Conservation (phyloP, 192 early-diverging fungal genomes). For the Gaertneriomyces semiglobifer region DNA sequence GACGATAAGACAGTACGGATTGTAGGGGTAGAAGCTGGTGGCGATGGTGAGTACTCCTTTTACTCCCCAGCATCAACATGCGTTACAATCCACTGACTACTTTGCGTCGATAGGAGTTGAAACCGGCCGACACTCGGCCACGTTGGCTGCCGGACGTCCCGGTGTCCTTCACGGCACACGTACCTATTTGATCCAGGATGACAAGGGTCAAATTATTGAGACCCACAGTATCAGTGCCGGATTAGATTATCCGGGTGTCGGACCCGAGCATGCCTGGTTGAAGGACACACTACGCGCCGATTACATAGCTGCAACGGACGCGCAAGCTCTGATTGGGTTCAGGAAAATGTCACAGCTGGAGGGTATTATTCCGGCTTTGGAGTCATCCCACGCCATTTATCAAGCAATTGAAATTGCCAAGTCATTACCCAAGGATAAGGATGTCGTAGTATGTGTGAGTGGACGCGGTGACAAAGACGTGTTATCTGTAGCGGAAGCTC, state of each 20-base stretch:
- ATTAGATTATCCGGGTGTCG: conserved; percentile 97
- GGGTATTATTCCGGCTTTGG: conserved; percentile 94
- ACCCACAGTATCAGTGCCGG: conserved; percentile 94
- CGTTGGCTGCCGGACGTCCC: conserved; percentile 74
- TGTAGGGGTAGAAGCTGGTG: conserved; percentile 93
- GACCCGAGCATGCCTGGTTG: conserved; percentile 93
- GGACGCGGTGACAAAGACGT: conserved; percentile 99
- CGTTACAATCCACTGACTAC: neutral
- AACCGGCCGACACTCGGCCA: conserved; percentile 86
- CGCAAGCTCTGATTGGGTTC: conserved; percentile 81
- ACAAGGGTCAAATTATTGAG: conserved; percentile 93
- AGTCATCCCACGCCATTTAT: conserved; percentile 90
- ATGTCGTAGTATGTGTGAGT: conserved; percentile 84
- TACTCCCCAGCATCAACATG: neutral
- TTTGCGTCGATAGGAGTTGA: conserved; percentile 43
- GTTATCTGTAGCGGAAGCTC: conserved; percentile 80
- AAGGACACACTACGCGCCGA: conserved; percentile 82
- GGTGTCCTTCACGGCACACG: conserved; percentile 97
- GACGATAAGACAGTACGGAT: conserved; percentile 79
- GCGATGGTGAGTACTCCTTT: conserved; percentile 60
- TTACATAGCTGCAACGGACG: conserved; percentile 73
- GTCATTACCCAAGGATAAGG: conserved; percentile 66
- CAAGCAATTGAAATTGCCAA: conserved; percentile 74
- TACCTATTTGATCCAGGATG: conserved; percentile 91
- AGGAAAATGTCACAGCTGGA: conserved; percentile 48